Percentiles rank a stretch among this genome's conserved stretches.
Conservation (phyloP, 2,329 filamentous ascomycete species). For the Ophiocordyceps robertsii region DNA sequence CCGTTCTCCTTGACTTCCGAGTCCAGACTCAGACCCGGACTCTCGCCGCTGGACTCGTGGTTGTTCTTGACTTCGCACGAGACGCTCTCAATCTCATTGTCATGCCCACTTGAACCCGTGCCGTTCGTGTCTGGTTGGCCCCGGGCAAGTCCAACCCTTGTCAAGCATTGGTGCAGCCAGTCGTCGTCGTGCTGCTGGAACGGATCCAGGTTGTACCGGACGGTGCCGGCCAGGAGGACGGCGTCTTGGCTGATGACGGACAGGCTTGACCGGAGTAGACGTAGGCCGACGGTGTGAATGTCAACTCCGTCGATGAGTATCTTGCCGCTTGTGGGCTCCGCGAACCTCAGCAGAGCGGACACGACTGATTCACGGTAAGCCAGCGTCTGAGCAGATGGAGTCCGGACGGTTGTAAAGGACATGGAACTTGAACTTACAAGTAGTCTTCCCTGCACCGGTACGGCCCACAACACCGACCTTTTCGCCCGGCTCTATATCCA, state of each 20-base stretch:
- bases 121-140: slow-evolving; percentile 1
- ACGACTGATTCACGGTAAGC: slow-evolving; percentile 43
- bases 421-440: no score
- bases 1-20: slow-evolving; percentile 84
- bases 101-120: slow-evolving; percentile 1
- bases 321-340: slow-evolving; percentile 48
- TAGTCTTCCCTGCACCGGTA: slow-evolving; percentile 67
- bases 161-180: background rate
- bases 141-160: no score
- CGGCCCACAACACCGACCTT: slow-evolving; percentile 71
- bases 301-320: slow-evolving; percentile 54
- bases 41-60: slow-evolving; percentile 6
- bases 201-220: slow-evolving; percentile 75
- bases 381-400: no score
- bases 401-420: no score
- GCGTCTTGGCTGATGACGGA: slow-evolving; percentile 79
- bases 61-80: no score
- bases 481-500: slow-evolving; percentile 64
- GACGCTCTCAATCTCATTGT: no score
- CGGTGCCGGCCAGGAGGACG: slow-evolving; percentile 73
- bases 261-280: slow-evolving; percentile 61
- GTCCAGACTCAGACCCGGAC: slow-evolving; percentile 65
- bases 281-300: slow-evolving; percentile 60
- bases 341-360: slow-evolving; percentile 66
- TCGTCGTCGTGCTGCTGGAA: slow-evolving; percentile 30